These are phyloP conservation scores for Paradendryphiella salina DNA, from an alignment of 2,329 filamentous ascomycete genomes.

Conservation along the genomic window DNA sequence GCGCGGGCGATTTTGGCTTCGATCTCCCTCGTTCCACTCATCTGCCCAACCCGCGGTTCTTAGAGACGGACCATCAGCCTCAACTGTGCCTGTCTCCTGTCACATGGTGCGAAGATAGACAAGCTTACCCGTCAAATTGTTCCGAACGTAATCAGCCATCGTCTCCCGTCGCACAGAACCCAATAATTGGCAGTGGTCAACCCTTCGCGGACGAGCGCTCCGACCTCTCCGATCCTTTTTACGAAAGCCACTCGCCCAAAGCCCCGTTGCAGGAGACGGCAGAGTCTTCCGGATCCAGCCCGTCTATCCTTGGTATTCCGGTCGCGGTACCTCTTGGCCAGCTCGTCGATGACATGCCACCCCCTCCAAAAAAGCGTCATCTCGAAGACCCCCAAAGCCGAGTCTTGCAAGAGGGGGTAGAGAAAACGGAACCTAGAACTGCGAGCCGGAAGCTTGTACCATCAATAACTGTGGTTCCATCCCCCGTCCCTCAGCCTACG, in stretches of 20 bases:
- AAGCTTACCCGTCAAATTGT: neutral
- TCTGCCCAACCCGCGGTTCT: slow-evolving; percentile 20
- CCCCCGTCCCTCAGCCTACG: neutral
- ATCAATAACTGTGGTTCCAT: neutral
- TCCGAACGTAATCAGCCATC: neutral
- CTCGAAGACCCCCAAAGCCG: neutral
- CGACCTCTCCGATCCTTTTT: neutral
- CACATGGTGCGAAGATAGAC: slow-evolving; percentile 15
- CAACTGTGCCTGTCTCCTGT: slow-evolving; percentile 26
- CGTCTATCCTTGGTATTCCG: slow-evolving; percentile 11
- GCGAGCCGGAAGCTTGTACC: neutral
- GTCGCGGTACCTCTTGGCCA: slow-evolving; percentile 12
- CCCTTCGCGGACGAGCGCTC: neutral
- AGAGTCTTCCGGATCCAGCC: neutral
- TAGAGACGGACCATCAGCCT: slow-evolving; percentile 34
- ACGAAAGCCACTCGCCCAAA: slow-evolving; percentile 1
- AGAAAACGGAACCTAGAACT: neutral
- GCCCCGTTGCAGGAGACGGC: neutral
- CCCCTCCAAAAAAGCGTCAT: slow-evolving; percentile 9
- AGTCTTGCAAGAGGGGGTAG: neutral
- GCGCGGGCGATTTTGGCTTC: slow-evolving; percentile 31
- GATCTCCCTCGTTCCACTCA: slow-evolving; percentile 6
- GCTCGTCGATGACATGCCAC: slow-evolving; percentile 13
- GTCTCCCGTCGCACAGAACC: neutral
- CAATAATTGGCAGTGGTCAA: neutral